phyloP scores from a whole-genome alignment of 2,329 filamentous ascomycete species.

The Claviceps sp. region DNA sequence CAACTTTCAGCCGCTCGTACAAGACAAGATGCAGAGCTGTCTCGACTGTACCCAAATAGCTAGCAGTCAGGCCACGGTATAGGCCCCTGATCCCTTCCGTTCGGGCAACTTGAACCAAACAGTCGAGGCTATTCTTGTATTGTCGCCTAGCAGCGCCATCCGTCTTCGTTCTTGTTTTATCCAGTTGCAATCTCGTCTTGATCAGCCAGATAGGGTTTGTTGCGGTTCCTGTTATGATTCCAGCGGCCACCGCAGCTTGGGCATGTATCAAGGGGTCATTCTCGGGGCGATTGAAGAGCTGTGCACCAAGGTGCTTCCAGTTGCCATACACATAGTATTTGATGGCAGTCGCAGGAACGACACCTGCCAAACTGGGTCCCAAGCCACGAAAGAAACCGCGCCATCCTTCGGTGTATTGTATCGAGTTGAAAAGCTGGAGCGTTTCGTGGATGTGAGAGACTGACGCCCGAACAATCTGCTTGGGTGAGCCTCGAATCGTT shows the following conservation, averaged over 20 bases:
- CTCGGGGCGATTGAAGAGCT: constrained; percentile 43
- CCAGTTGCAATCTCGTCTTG: constrained; percentile 57
- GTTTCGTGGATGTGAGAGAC: constrained; percentile 60
- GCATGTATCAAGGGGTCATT: constrained; percentile 48
- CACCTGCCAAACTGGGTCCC: constrained; percentile 54
- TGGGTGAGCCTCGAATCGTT: too few species aligned
- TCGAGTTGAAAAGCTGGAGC: constrained; percentile 62
- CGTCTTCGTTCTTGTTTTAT: constrained; percentile 40
- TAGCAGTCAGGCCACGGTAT: constrained; percentile 54
- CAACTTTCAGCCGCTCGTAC: constrained; percentile 54
- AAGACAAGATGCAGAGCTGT: constrained; percentile 58
- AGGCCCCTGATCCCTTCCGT: constrained; percentile 52
- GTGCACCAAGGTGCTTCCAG: constrained; percentile 50
- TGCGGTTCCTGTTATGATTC: constrained; percentile 54
- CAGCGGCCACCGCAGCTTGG: constrained; percentile 47
- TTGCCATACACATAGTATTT: constrained; percentile 64
- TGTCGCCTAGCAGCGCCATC: constrained; percentile 29
- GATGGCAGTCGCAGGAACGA: constrained; percentile 56
- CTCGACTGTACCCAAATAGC: constrained; percentile 56
- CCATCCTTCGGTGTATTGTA: constrained; percentile 58
- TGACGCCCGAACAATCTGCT: too few species aligned
- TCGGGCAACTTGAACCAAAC: constrained; percentile 49
- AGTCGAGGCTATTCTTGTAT: constrained; percentile 57
- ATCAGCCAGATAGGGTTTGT: constrained; percentile 66
- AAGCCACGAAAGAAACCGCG: constrained; percentile 58